Evolutionary conservation across 331 rosid genomes (phyloP), one percentile per base, ranked within the genome.

Genomic region (Prunus yedoensis): DNA sequence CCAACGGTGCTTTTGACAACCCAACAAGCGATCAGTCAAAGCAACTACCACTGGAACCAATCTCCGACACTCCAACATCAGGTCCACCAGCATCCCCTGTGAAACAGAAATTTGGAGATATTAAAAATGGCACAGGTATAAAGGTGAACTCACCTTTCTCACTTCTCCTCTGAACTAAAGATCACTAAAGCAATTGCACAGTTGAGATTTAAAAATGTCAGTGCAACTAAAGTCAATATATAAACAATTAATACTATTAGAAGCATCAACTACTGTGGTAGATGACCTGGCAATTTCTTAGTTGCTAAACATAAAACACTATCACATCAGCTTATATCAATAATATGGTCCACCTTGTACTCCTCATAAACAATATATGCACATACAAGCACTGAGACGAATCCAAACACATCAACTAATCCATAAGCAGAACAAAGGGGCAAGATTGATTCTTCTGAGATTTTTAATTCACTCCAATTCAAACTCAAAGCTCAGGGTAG

Each of bases 21-120:
- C 85, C 78, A 90, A 84, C 76, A 94, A 88, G 59, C 97, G 97
- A 82, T 90, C 97, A 64, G 86, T 79, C 65, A 90, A 90, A 77
- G 90, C 87, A 87, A 88, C 97, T 69, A 92, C 87, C 57, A 90
- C 92, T 2, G 99, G 96, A 72, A 94, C 97, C 82, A 91, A 67
- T 78, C 85, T 88, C 78, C 83, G 88, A 80, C 79, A 75, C 79
- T 90, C 96, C 85, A 92, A 77, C 89, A 90, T 88, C 83, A 89
- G 80, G 80, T 86, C 89, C 77, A 94, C 93, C 71, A 94, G 89
- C 96, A 88, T 86, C 64, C 70, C 92, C 97, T 92, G 87, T n/a
- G 41, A 86, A 85, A 68, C 27, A 17, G 57, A 62, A 53, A 73
- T 57, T 58, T 21, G 27, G 9, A 70, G 59, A 56, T 45, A 66